Conservation (phyloP, 306 rosid genomes). For the Potentilla sterilis region DNA sequence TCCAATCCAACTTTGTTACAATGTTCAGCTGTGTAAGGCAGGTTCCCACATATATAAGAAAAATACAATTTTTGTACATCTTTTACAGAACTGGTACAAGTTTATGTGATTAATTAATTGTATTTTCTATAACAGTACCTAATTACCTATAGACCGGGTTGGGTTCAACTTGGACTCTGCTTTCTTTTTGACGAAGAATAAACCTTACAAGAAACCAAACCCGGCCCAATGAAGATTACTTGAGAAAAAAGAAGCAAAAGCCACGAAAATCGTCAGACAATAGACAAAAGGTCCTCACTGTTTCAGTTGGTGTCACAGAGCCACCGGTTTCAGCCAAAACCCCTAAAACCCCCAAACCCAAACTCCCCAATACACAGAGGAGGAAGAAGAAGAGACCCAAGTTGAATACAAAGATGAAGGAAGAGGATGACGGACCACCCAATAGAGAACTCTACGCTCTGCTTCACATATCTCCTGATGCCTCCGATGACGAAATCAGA, state of each 20-base stretch:
- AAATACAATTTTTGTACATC: too few relatives aligned
- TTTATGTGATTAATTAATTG: too few relatives aligned
- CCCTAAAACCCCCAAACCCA: slow-evolving; percentile 4
- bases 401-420: slow-evolving; percentile 37
- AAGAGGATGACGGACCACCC: slow-evolving; percentile 51
- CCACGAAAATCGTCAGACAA: neutral
- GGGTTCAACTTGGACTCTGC: neutral
- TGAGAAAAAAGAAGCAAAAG: neutral
- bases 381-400: slow-evolving; percentile 5
- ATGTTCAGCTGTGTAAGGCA: too few relatives aligned
- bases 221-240: neutral
- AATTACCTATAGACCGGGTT: too few relatives aligned
- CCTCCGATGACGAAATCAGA: slow-evolving; percentile 96
- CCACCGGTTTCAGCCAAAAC: neutral
- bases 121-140: too few relatives aligned
- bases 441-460: slow-evolving; percentile 81
- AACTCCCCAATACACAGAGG: neutral
- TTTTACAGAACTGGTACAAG: too few relatives aligned
- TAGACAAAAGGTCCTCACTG: neutral
- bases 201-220: neutral
- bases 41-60: too few relatives aligned
- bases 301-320: neutral
- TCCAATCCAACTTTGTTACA: too few relatives aligned
- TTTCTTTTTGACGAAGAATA: neutral
- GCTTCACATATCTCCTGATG: slow-evolving; percentile 78